Base-by-base conservation (phyloP, 2,329 filamentous ascomycete genomes). In the Pseudocercospora musae region DNA sequence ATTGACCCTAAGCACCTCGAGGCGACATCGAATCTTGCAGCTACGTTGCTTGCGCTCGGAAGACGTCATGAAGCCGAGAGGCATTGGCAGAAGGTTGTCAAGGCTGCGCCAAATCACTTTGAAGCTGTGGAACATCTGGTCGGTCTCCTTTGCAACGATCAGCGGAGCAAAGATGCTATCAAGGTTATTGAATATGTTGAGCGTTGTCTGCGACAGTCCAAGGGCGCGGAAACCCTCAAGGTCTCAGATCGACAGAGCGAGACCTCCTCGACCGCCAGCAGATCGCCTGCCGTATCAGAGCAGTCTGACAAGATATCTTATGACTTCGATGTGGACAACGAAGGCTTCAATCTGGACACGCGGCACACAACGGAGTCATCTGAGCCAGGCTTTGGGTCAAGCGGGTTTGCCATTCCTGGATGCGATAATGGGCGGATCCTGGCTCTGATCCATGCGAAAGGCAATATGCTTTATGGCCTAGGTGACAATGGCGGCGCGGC, bases 41-140 rank as follows among this genome's bases (percentile, higher is more conserved):
- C 94, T 21, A 92, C 94, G 0, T 80, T 96, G 23, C 87, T 96
- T 68, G 92, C 92, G 61, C 83, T 98, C 9, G 88, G 91, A 64
- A 87, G 89, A 62, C 89, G 89, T 62, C 84, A 89, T 53, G 94
- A 98, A 72, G 95, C 95, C 6, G 89, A 96, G 73, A 84, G 87
- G 62, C 85, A 92, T 72, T 99, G 95, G 95, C 81, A 89, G 67
- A 86, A 85, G 64, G 92, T 92, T n/a, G 87, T 98, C 25, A 90
- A 87, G 72, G 80, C 91, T 61, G 88, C 91, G 8, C 95, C 95
- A 0, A 90, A 87, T 72, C 96, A 96, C 77, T 90, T 99, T 61
- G 95, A 99, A 78, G 93, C 95, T 7, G 92, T 95, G 2, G 95
- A 99, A 74, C 93, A 98, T 79, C 84, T 99, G 1, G 90, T 98